Conservation (phyloP, 495 filamentous ascomycete species). For the Hypoxylon fuscum region DNA sequence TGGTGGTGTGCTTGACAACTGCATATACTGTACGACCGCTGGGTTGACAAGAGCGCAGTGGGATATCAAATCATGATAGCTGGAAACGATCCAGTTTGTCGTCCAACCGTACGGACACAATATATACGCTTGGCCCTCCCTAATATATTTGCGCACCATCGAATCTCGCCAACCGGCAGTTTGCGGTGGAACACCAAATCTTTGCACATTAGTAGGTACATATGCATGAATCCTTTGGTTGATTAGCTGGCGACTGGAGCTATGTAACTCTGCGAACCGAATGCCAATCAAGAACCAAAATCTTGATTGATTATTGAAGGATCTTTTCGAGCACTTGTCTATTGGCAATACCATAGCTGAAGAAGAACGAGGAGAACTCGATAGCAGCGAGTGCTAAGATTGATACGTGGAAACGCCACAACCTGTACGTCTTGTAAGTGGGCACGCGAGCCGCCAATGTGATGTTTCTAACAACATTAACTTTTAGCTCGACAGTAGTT, state of each 20-base stretch:
- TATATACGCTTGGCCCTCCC: conserved; percentile 13
- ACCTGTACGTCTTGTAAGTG: conserved; percentile 8
- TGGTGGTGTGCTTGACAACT: conserved; percentile 1
- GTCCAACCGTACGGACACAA: conserved; percentile 10
- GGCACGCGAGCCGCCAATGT: conserved; percentile 2
- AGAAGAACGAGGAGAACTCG: conserved; percentile 2
- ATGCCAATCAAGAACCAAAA: conserved; percentile 18
- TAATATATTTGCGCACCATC: conserved; percentile 33
- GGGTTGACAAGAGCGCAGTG: conserved; percentile 12
- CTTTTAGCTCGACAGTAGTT: conserved; percentile 1
- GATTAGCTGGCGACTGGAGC: conserved; percentile 19
- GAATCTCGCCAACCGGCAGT: conserved; percentile 32
- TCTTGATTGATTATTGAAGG: conserved; percentile 9
- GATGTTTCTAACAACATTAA: not conserved
- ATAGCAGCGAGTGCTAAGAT: not conserved
- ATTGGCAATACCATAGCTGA: conserved; percentile 10
- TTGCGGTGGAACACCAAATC: conserved; percentile 29
- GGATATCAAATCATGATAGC: conserved; percentile 8
- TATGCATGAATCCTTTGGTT: conserved; percentile 28
- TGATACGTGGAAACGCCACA: conserved; percentile 10
- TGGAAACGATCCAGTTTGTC: conserved; percentile 7
- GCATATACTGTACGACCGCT: conserved; percentile 24
- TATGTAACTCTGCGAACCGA: conserved; percentile 23
- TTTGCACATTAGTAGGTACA: conserved; percentile 28
- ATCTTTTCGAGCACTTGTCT: conserved; percentile 2